Base-by-base conservation (phyloP, 306 rosid genomes). In the Gynostemma pentaphyllum region DNA sequence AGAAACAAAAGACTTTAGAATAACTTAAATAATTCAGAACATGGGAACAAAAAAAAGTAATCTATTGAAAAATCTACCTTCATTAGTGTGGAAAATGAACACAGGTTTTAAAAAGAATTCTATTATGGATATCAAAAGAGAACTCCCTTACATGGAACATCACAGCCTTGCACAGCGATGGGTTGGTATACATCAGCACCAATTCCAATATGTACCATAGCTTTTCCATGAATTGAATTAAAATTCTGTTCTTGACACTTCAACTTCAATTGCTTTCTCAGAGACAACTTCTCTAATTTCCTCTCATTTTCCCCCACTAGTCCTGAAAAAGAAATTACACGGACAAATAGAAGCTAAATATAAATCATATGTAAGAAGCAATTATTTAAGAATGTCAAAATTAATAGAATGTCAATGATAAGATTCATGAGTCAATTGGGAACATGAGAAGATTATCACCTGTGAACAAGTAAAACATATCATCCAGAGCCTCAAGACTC, bases 401-500 rank as follows among this genome's bases (percentile, higher is more conserved):
- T 29, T 29, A 6, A 29, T 7, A 54, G 21, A 30, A 54, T 29
- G 62, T 18, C 36, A 37, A 56, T 29, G 62, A 36, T 57, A 37
- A 56, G 15, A 34, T 18, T 34, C 45, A 16, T 55, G 40, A 5
- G 56, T 56, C 56, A 72, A 59, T 60, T 66, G 44, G 54, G 14
- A 56, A 57, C 53, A 23, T 41, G 56, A 34, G 9, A 19, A 45
- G 34, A 51, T 32, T 44, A 68, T 28, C 54, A 94, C 99, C 99
- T 84, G 99, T 94, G 79, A 86, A 19, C 36, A 94, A 76, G 82
- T 74, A 89, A 86, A 73, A 89, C 95, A 94, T 84, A 72, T 94
- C 99, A 56, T 81, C 97, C 49, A 94, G 75, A 55, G 94, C 99
- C 81, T 94, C 99, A 45, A 94, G 97, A 76, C 79, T 81, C 72